These are phyloP conservation scores for Nakataea oryzae DNA, from an alignment of 2,329 filamentous ascomycete genomes.

Conservation along the genomic window DNA sequence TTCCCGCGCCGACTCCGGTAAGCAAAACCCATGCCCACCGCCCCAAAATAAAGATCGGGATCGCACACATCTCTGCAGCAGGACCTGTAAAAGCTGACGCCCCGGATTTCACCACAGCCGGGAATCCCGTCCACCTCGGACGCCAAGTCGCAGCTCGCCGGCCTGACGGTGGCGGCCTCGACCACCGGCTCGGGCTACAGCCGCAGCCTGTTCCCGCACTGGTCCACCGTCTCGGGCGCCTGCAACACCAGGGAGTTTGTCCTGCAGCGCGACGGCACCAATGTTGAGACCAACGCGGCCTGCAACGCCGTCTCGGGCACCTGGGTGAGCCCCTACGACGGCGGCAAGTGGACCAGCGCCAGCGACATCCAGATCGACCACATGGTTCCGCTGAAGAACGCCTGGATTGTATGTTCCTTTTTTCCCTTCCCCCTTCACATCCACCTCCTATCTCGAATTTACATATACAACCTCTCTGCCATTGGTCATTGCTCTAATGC, in stretches of 20 bases:
- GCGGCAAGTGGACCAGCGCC: slow-evolving; percentile 55
- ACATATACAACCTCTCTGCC: neutral
- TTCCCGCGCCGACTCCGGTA: neutral
- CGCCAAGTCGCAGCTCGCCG: slow-evolving; percentile 47
- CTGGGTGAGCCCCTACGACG: slow-evolving; percentile 68
- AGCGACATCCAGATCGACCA: slow-evolving; percentile 75
- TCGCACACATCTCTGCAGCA: no score
- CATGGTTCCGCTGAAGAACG: slow-evolving; percentile 70
- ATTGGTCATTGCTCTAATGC: no score
- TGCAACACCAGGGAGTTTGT: slow-evolving; percentile 69
- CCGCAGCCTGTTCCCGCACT: slow-evolving; percentile 61
- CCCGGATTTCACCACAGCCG: slow-evolving; percentile 28
- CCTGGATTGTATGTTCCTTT: slow-evolving; percentile 52
- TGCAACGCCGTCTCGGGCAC: slow-evolving; percentile 56
- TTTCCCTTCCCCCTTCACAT: neutral
- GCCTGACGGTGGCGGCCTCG: slow-evolving; percentile 45
- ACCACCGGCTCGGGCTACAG: slow-evolving; percentile 48
- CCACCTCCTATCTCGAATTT: slow-evolving; percentile 2
- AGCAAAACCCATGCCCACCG: neutral
- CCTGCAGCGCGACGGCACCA: slow-evolving; percentile 60
- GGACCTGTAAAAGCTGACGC: neutral
- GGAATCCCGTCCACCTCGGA: slow-evolving; percentile 50
- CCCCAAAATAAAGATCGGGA: neutral
- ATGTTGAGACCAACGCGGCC: slow-evolving; percentile 44
- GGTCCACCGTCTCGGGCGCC: slow-evolving; percentile 51